phyloP scores from a whole-genome alignment of 371 early-diverging fungal genomes.

The Dichotomocladium elegans region DNA sequence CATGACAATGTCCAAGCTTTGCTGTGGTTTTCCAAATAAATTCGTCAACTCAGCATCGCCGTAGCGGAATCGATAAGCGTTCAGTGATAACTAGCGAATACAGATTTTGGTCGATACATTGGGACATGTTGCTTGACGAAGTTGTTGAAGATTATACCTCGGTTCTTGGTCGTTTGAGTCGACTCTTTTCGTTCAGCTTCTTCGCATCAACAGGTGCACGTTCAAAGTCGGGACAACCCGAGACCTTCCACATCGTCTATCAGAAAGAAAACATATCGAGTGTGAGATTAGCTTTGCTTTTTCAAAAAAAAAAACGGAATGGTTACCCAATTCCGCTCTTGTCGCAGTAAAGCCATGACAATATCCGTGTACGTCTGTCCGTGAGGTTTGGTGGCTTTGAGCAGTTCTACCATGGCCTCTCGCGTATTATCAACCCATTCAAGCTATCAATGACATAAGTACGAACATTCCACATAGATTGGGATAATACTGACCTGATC shows the following conservation, averaged over 20 bases:
- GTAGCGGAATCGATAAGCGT: slow-evolving; percentile 24
- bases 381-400: slow-evolving; percentile 38
- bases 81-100: slow-evolving; percentile 14
- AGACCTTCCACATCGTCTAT: slow-evolving; percentile 46
- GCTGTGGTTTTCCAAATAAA: slow-evolving; percentile 21
- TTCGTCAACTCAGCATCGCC: slow-evolving; percentile 33
- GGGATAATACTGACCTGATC: slow-evolving; percentile 21
- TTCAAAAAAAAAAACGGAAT: background rate
- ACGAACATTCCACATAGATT: no score
- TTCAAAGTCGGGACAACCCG: slow-evolving; percentile 47
- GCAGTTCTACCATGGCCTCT: slow-evolving; percentile 15
- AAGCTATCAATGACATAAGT: slow-evolving; percentile 2
- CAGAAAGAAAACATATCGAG: background rate
- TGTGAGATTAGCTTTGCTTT: no score
- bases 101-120: background rate
- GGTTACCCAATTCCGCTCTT: slow-evolving; percentile 44
- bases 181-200: slow-evolving; percentile 16
- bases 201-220: slow-evolving; percentile 25
- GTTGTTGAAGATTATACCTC: background rate
- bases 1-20: slow-evolving; percentile 22
- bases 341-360: slow-evolving; percentile 28
- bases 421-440: slow-evolving; percentile 28
- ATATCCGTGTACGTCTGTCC: slow-evolving; percentile 43
- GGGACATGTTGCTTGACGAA: background rate
- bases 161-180: slow-evolving; percentile 9